Conservation (phyloP, 164 flowering plant species). For the Malania oleifera region DNA sequence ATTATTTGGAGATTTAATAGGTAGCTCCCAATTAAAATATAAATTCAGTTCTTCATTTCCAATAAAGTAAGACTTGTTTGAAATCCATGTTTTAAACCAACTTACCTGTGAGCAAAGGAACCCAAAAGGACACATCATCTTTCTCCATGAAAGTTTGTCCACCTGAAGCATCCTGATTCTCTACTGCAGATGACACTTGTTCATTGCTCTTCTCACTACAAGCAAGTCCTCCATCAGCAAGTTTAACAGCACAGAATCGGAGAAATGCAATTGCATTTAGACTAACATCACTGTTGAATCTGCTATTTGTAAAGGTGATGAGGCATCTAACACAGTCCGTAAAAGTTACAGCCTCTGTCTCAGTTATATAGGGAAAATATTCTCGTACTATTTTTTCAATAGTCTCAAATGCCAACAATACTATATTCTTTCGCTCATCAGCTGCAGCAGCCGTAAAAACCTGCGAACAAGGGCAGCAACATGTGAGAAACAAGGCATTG, state of each 20-base stretch:
- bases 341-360: constrained; percentile 87
- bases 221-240: constrained; percentile 90
- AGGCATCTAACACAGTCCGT: constrained; percentile 98
- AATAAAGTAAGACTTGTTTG: neutral
- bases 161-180: constrained; percentile 35
- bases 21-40: neutral
- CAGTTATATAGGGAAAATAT: constrained; percentile 93
- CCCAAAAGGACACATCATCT: constrained; percentile 86
- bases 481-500: constrained; percentile 7
- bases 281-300: constrained; percentile 91
- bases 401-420: constrained; percentile 89
- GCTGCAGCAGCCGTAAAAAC: constrained; percentile 95
- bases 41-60: too few relatives aligned
- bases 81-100: constrained; percentile 1
- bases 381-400: constrained; percentile 98
- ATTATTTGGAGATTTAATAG: too few relatives aligned
- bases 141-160: constrained; percentile 39
- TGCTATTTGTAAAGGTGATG: constrained; percentile 85
- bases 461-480: constrained; percentile 34
- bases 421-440: constrained; percentile 92
- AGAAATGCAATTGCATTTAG: constrained; percentile 98
- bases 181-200: constrained; percentile 27
- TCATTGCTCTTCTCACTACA: constrained; percentile 49
- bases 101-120: constrained; percentile 88
- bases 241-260: constrained; percentile 94